These are phyloP conservation scores for Debaryomyces coudertii DNA, from an alignment of 1,139 yeast species.

Conservation along the genomic window DNA sequence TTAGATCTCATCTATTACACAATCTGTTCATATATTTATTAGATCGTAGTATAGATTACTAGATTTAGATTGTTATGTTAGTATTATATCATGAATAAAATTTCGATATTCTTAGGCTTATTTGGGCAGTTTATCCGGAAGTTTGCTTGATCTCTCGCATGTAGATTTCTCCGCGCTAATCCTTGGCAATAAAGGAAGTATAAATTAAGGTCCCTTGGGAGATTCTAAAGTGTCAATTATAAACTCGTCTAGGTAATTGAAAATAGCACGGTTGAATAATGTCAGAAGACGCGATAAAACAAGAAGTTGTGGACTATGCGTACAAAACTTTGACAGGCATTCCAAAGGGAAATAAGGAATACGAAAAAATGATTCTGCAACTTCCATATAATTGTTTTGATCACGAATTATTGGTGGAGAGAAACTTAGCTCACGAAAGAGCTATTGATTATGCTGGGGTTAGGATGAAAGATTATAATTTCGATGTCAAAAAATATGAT, in stretches of 20 bases:
- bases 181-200: neutral
- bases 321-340: slow-evolving; percentile 42
- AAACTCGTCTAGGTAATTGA: neutral
- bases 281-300: slow-evolving; percentile 26
- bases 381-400: slow-evolving; percentile 29
- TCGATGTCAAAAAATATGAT: slow-evolving; percentile 27
- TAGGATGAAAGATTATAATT: slow-evolving; percentile 40
- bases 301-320: slow-evolving; percentile 45
- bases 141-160: too few relatives aligned
- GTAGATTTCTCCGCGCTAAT: neutral
- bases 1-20: neutral
- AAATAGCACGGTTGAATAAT: neutral
- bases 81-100: too few relatives aligned
- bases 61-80: too few relatives aligned
- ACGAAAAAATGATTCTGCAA: slow-evolving; percentile 33
- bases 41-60: neutral
- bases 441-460: slow-evolving; percentile 42
- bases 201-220: neutral
- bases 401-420: slow-evolving; percentile 19
- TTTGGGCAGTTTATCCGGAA: too few relatives aligned
- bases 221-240: neutral
- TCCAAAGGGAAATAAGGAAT: slow-evolving; percentile 44
- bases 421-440: slow-evolving; percentile 28
- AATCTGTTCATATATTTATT: too few relatives aligned
- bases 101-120: too few relatives aligned